Evolutionary conservation across 257 asterid species (phyloP), one percentile per base, ranked within the genome.

Genomic region (Solanum neorickii): DNA sequence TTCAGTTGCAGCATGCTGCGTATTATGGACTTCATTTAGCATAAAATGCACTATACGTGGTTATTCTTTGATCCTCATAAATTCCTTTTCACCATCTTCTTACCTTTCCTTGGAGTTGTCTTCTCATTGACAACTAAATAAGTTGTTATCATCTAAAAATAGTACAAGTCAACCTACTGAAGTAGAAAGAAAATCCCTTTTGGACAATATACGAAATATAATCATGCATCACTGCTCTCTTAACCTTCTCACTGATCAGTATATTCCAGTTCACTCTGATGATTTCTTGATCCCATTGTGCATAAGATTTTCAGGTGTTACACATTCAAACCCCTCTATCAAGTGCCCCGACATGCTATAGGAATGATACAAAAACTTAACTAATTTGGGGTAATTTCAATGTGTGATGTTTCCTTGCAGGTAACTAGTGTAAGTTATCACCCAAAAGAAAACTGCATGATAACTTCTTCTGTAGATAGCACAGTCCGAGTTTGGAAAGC

Each of bases 371-470:
- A 5, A 27, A 77, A 78, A 29, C 66, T 15, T 25, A 47, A 46
- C 15, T 46, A 46, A 3, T 47, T 46, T 46, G 84, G 84, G 2
- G 66, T 46, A 47, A 46, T 80, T 29, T 29, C 31, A 78, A 29
- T 47, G 44, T 25, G n/a, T 29, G 29, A 47, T 89, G 42, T 66
- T 75, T 83, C 60, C 35, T 78, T 56, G 86, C 93, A 96, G 99
- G 99, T 96, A 83, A 95, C 98, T 37, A 96, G 98, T 66, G 99
- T 94, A 23, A 96, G 98, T 89, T 96, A 94, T 91, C 99, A 96
- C 93, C 98, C 98, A 0, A 95, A 92, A 88, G 99, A 94, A 29
- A 93, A 91, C 83, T 94, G 98, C 90, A 96, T 96, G 98, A 76
- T 96, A 80, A 94, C 95, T 76, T 94, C 98, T 75, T 96, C 99